phyloP scores from a whole-genome alignment of 306 rosid species.

The Castanospermum australe region DNA sequence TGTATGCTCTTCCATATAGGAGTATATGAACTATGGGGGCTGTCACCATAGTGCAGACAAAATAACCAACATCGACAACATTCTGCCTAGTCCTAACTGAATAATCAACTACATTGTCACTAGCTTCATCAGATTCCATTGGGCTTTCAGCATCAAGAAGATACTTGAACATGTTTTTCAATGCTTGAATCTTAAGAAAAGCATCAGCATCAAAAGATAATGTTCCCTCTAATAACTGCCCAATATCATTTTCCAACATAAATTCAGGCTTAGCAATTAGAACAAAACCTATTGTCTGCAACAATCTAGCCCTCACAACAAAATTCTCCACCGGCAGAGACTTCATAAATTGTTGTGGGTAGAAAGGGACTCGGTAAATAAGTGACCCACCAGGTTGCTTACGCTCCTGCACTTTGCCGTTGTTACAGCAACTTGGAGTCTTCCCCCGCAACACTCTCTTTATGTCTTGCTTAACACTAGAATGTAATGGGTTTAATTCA shows the following conservation, averaged over 20 bases:
- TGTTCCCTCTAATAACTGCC: slow-evolving; percentile 48
- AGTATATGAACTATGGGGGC: no score
- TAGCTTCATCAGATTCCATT: slow-evolving; percentile 52
- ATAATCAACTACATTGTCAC: slow-evolving; percentile 30
- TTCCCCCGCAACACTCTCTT: no score
- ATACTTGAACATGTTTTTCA: slow-evolving; percentile 71
- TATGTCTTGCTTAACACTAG: no score
- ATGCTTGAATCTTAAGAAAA: slow-evolving; percentile 71
- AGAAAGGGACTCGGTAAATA: no score
- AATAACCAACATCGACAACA: slow-evolving; percentile 78
- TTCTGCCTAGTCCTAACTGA: slow-evolving; percentile 50
- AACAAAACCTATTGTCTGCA: slow-evolving; percentile 70
- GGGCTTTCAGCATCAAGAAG: slow-evolving; percentile 70
- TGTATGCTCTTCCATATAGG: no score
- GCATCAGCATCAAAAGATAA: slow-evolving; percentile 54
- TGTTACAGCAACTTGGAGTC: no score
- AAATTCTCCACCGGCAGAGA: slow-evolving; percentile 56
- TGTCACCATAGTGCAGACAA: no score
- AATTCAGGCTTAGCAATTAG: slow-evolving; percentile 67
- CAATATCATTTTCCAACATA: slow-evolving; percentile 69
- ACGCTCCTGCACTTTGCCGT: no score
- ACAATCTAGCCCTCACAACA: slow-evolving; percentile 54
- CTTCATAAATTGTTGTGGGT: no score
- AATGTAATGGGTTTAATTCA: no score
- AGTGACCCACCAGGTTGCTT: no score